Evolutionary conservation across 106 monocot genomes (phyloP), one percentile per base, ranked within the genome.

Genomic region (Posidonia australis): DNA sequence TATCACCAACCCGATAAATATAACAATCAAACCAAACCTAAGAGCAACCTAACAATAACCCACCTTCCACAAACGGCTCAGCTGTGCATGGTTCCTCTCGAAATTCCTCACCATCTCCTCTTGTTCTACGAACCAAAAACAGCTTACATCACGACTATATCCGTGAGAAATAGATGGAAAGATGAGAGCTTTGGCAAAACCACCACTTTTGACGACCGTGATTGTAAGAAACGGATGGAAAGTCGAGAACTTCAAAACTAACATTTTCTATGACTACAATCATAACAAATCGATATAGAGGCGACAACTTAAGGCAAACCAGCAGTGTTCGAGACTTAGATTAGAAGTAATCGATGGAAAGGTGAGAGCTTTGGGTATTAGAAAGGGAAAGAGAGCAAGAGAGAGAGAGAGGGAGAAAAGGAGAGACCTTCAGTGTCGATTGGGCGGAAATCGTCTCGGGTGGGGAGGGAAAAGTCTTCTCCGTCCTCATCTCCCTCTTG

Each of bases 41-140:
- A 70, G 32, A 21, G n/a, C 0, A 62, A 62, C n/a, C 9, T 18
- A 9, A 44, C 2, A 26, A 47, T 26, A 17, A 48, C 61, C 12
- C 26, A 73, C 73, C 65, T 56, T 66, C 65, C 65, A 65, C n/a
- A 65, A 24, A 30, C 44, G 65, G 44, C 65, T 65, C 10, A 54
- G 44, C 27, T 54, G 44, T 9, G 44, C 73, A 25, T 57, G 73
- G n/a, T 45, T 46, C 57, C 43, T 57, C 57, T 73, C 73, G 29
- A 73, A 73, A 20, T 44, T 65, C 17, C 25, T 28, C 44, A 73
- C 65, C 46, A 73, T 65, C 46, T 66, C 66, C 73, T 65, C 53
- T 73, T 73, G 73, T 57, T 73, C 73, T 73, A 28, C 31, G 25
- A 26, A 13, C 23, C 27, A 20, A 9, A 46, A 1, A 44, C 9